Base-by-base conservation (phyloP, 2,329 filamentous ascomycete genomes). In the Truncatella angustata region DNA sequence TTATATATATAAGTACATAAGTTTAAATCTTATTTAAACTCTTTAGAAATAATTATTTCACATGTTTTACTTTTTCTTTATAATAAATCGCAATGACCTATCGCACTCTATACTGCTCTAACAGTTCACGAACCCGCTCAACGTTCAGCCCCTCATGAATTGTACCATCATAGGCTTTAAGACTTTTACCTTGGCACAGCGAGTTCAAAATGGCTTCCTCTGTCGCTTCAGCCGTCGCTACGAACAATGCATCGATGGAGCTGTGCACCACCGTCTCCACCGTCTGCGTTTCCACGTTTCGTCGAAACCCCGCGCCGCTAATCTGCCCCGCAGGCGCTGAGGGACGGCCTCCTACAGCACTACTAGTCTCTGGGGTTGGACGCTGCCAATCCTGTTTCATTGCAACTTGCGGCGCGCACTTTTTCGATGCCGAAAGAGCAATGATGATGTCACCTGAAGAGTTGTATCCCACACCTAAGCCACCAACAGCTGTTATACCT, bases 141-240 rank as follows among this genome's bases (percentile, higher is more conserved):
- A 34, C 24, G n/a, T 43, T 20, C 12, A 51, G 18, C 4, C 26
- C 37, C 14, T 45, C 45, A 20, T 34, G 26, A 5, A 44, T 10
- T 2, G 30, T 45, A n/a, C 40, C 40, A 24, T 45, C 39, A 24
- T 11, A 20, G 4, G 26, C 49, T 11, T 43, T 45, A 4, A 51
- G 18, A 23, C 23, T 23, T 14, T 51, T 39, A 4, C 35, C 49
- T n/a, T 44, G 40, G 7, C 39, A 44, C 39, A 51, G 24, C 21
- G 49, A 34, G 28, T 51, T 51, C 28, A 51, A 23, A 12, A 51
- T 45, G 16, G 49, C 49, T 16, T 51, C 49, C 23, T 51, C 49
- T 6, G 49, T 51, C 12, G 49, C 49, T 24, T 51, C 49, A 16
- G 37, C 37, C 20, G 40, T 45, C 4, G 49, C 49, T 14, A 44